A percentile compares a stretch with the other conserved stretches of the same genome.
Conservation (phyloP, 176 grass and related monocot species). For the Phyllostachys edulis region DNA sequence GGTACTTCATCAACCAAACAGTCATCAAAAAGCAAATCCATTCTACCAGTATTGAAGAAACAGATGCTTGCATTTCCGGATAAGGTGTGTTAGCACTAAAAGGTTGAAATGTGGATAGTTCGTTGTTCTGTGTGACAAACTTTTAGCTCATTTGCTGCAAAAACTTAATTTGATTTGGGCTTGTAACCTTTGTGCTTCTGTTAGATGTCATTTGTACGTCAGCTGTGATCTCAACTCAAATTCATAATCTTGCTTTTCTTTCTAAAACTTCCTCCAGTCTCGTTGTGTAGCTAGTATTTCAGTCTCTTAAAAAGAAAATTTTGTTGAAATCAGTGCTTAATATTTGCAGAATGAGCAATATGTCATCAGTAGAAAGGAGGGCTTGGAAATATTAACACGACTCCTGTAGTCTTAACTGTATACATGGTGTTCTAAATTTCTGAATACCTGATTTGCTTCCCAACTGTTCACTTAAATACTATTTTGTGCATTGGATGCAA, state of each 20-base stretch:
- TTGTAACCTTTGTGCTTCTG: constrained; percentile 7
- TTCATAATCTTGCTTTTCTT: constrained; percentile 22
- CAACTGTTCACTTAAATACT: neutral
- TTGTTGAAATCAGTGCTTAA: constrained; percentile 19
- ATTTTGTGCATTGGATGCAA: neutral
- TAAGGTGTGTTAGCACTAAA: constrained; percentile 71
- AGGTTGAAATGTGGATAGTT: neutral
- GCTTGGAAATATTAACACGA: constrained; percentile 2
- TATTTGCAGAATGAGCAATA: constrained; percentile 21
- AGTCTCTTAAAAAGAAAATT: constrained; percentile 1
- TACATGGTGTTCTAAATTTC: neutral
- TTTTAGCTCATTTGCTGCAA: neutral
- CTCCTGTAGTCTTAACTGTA: constrained; percentile 11
- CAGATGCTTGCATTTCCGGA: constrained; percentile 76
- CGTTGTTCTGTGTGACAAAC: neutral
- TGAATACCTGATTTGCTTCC: neutral
- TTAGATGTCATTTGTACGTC: neutral
- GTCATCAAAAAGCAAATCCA: constrained; percentile 58
- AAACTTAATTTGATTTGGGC: constrained; percentile 20
- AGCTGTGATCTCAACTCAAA: neutral
- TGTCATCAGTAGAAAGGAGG: constrained; percentile 5
- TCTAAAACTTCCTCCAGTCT: neutral
- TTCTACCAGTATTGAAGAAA: constrained; percentile 71
- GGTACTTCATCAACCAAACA: constrained; percentile 44
- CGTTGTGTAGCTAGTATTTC: neutral